Conservation (phyloP, 768 basidiomycete species). For the Lentinula raphanica region DNA sequence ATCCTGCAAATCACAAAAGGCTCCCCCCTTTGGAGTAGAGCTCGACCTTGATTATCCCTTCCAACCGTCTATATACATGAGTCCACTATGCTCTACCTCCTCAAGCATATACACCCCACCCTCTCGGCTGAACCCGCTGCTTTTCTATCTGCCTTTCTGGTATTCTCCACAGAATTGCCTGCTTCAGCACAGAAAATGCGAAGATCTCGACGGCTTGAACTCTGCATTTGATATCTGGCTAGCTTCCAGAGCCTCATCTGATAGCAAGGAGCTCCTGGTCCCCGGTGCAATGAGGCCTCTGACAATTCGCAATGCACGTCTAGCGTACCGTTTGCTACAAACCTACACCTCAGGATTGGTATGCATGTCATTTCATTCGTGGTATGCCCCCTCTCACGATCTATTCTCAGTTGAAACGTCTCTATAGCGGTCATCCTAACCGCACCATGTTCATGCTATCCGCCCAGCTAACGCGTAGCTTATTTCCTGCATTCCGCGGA, state of each 20-base stretch:
- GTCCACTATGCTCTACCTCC: neutral
- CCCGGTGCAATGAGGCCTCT: conserved; percentile 71
- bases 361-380: conserved; percentile 16
- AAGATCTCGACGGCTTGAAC: conserved; percentile 4
- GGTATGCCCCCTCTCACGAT: neutral
- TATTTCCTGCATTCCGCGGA: conserved; percentile 77
- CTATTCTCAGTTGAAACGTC: conserved; percentile 30
- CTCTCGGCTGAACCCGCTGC: neutral
- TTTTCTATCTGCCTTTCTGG: neutral
- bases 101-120: neutral
- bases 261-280: conserved; percentile 40
- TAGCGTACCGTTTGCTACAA: conserved; percentile 52
- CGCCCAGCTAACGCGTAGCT: conserved; percentile 65
- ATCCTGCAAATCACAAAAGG: conserved; percentile 19
- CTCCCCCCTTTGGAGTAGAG: neutral
- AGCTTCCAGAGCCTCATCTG: conserved; percentile 48
- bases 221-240: conserved; percentile 48
- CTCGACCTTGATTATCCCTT: neutral
- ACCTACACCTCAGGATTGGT: conserved; percentile 54
- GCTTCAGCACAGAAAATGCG: conserved; percentile 3
- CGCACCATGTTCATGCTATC: conserved; percentile 67
- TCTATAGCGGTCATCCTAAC: conserved; percentile 56
- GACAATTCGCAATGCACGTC: conserved; percentile 46
- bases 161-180: neutral
- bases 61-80: neutral